Evolutionary conservation across 208 protist species (phyloP).

Genomic region (Crithidia brevicula): DNA sequence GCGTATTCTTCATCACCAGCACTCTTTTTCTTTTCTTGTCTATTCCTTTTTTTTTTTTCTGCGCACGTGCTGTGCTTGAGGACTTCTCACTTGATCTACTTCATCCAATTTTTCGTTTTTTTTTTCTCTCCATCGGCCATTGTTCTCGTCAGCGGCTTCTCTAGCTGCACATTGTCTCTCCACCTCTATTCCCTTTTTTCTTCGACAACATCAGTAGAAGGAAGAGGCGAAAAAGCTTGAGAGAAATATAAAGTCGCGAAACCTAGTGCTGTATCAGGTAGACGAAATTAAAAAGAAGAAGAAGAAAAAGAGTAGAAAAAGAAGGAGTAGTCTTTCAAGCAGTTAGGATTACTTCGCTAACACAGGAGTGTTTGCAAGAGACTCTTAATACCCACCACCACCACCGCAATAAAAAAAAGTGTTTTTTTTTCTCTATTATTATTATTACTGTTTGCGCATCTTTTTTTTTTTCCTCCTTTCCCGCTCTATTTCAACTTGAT

Average conservation of each 20-base stretch:
- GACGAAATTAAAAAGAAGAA: neutral
- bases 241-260: constrained; percentile 2
- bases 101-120: neutral
- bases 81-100: too few relatives aligned
- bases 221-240: too few relatives aligned
- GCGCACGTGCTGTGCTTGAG: neutral
- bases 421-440: constrained; percentile 4
- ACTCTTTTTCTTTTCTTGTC: neutral
- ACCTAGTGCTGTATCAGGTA: too few relatives aligned
- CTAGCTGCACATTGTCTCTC: constrained; percentile 6
- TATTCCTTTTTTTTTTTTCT: neutral
- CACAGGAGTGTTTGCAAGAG: too few relatives aligned
- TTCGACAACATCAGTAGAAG: constrained; percentile 15
- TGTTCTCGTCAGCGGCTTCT: neutral
- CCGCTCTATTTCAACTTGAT: constrained; percentile 11
- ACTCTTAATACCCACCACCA: too few relatives aligned
- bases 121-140: neutral
- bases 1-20: neutral
- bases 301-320: neutral
- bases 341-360: too few relatives aligned
- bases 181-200: neutral
- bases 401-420: too few relatives aligned
- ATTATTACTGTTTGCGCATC: constrained; percentile 5
- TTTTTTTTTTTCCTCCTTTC: constrained; percentile 17
- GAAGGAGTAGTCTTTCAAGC: too few relatives aligned